phyloP scores from a whole-genome alignment of 331 rosid genomes.

The Malus hybrid region DNA sequence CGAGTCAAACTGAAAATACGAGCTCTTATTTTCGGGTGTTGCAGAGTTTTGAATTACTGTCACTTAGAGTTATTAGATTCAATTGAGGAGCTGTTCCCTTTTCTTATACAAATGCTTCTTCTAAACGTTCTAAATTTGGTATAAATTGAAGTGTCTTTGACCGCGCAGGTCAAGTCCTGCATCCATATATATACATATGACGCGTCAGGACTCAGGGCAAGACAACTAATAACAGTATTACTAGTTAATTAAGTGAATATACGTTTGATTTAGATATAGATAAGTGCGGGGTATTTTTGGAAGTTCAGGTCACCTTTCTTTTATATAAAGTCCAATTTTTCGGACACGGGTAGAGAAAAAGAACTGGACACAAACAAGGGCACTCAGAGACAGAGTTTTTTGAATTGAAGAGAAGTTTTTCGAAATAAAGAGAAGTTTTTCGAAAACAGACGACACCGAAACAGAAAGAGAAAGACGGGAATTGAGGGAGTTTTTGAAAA shows the following conservation, averaged over 20 bases:
- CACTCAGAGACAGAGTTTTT: background rate
- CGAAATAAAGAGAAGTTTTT: background rate
- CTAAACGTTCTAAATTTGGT: no score
- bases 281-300: slow-evolving; percentile 41
- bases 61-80: no score
- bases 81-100: no score
- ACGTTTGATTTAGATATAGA: background rate
- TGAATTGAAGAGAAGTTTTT: background rate
- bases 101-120: no score
- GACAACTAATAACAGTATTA: background rate
- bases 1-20: no score
- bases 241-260: background rate
- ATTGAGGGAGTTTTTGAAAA: slow-evolving; percentile 3
- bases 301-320: slow-evolving; percentile 1
- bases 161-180: background rate
- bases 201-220: background rate
- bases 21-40: no score
- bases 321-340: slow-evolving; percentile 24
- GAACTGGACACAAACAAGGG: slow-evolving; percentile 3
- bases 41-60: no score
- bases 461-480: background rate
- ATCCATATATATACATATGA: background rate
- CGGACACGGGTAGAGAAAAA: slow-evolving; percentile 12
- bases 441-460: background rate
- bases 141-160: background rate